Evolutionary conservation across 805 yeast species (phyloP).

Genomic region (Yamadazyma paraphyllophila): DNA sequence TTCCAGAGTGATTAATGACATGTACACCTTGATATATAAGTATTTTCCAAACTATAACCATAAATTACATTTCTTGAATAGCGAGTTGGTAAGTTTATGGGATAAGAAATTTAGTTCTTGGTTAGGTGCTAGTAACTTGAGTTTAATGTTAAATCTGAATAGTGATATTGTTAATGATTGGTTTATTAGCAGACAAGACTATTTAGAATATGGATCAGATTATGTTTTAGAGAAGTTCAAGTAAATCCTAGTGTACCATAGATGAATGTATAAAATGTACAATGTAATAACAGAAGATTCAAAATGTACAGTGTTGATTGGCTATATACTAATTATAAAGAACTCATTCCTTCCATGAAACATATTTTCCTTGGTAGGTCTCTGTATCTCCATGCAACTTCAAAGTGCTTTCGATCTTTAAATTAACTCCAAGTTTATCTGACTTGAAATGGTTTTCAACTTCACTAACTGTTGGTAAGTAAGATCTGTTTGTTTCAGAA

Average conservation of each 20-base stretch:
- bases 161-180: conserved; percentile 41
- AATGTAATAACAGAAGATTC: neutral
- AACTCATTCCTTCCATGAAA: conserved; percentile 34
- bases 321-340: neutral
- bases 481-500: conserved; percentile 60
- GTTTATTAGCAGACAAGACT: conserved; percentile 63
- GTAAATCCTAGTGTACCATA: conserved; percentile 12
- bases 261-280: conserved; percentile 4
- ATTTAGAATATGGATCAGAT: conserved; percentile 59
- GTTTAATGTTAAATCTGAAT: conserved; percentile 55
- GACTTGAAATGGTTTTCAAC: conserved; percentile 63
- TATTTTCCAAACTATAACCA: conserved; percentile 46
- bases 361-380: conserved; percentile 41
- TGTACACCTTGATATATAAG: conserved; percentile 42
- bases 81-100: conserved; percentile 31
- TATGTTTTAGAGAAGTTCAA: conserved; percentile 36
- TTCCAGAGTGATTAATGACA: conserved; percentile 54
- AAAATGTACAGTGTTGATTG: neutral
- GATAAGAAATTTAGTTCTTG: conserved; percentile 63
- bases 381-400: conserved; percentile 52
- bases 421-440: conserved; percentile 57
- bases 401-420: conserved; percentile 59
- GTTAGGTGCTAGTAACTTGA: conserved; percentile 73
- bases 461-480: conserved; percentile 66
- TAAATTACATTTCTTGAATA: conserved; percentile 20